These are phyloP conservation scores for Pigoraptor vietnamica DNA, from an alignment of 78 protist genomes.

Conservation along the genomic window DNA sequence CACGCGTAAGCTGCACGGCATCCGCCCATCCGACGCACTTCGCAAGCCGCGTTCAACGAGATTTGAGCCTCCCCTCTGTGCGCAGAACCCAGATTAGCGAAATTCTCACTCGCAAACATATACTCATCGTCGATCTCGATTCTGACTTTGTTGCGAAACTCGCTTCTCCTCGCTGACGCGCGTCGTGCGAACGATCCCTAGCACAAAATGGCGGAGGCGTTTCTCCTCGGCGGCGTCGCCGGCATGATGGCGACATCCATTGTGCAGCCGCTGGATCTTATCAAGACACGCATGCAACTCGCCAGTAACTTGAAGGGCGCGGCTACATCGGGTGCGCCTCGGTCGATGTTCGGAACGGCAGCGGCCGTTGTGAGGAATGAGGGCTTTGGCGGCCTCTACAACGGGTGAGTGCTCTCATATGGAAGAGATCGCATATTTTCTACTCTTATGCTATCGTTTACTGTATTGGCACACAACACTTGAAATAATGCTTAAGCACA, in stretches of 20 bases:
- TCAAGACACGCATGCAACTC: conserved; percentile 19
- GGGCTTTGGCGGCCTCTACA: conserved; percentile 15
- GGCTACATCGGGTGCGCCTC: no score
- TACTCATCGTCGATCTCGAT: no score
- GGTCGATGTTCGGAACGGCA: background rate
- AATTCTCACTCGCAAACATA: no score
- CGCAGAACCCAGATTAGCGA: no score
- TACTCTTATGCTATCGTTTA: no score
- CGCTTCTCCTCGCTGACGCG: no score
- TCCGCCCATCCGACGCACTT: no score
- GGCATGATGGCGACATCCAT: conserved; percentile 7
- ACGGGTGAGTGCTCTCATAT: conserved; percentile 9
- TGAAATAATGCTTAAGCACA: no score
- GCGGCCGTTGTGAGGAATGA: conserved; percentile 3
- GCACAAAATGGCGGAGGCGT: background rate
- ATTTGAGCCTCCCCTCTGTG: no score
- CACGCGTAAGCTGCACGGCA: no score
- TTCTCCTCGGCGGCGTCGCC: background rate
- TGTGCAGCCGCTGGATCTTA: conserved; percentile 19
- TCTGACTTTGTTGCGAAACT: background rate
- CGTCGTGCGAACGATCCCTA: background rate
- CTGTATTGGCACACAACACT: no score
- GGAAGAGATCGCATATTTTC: background rate
- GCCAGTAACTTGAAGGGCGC: background rate
- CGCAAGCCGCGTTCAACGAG: no score